Evolutionary conservation across 768 basidiomycete genomes (phyloP), one percentile per base, ranked within the genome.

Genomic region (Sarcodon aspratus): DNA sequence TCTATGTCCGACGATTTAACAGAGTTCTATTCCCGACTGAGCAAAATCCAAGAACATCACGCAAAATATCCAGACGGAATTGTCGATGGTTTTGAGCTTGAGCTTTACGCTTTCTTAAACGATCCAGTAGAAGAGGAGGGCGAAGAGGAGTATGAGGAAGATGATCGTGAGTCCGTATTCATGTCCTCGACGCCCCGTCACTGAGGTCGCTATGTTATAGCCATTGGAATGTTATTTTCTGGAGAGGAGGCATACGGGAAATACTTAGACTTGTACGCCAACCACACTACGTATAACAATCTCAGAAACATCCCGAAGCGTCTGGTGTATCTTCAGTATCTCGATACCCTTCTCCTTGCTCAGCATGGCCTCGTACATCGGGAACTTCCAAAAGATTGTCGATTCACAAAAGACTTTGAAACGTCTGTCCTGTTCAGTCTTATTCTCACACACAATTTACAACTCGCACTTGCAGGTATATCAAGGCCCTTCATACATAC

Each of bases 201-300:
- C 43, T 49, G 17, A 38, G 51, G 37, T 48, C 50, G 32, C 37
- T 10, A 44, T 49, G 34, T 53, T 17, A 8, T 21, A 91, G 89
- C 85, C 47, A 72, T 91, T 48, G 82, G 85, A 34, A 66, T 88
- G 45, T 65, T 95, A 56, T 99, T 99, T 69, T 95, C 94, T 10
- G 96, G 96, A 33, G 95, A 98, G 70, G 96, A 99, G 62, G 76
- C 77, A 7, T 90, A 94, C 56, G 96, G 96, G 46, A 88, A 88
- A 66, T 97, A 95, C 62, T 77, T 98, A 52, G 96, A 99, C 64
- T 64, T 99, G 50, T 89, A 98, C 63, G 72, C 80, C 45, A 82
- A 88, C 51, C 96, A 98, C 58, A 78, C 84, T 44, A 72, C 85
- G 45, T 98, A 88, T 68, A 82, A 79, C 69, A 99, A 99, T 65